Evolutionary conservation across 1,284 basidiomycete species (phyloP), one percentile per base, ranked within the genome.

Genomic region (Sporisorium reilianum): DNA sequence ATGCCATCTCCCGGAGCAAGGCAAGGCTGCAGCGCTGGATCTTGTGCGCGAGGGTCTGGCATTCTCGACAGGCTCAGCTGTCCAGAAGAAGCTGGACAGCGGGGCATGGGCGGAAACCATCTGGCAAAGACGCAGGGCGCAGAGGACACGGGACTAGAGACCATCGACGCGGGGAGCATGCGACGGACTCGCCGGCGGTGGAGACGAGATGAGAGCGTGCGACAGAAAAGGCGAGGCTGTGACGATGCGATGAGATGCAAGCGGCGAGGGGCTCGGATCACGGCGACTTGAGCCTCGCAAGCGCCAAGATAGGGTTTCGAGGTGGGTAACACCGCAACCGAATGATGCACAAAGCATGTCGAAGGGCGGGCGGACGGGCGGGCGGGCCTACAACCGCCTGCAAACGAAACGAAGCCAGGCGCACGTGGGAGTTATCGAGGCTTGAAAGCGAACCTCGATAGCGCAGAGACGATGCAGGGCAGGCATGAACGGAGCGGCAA

Each of bases 301-400:
- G 26, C 12, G 44, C 22, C n/a, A n/a, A 45, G 44, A 45, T 45
- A 45, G 25, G 26, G 44, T 45, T 41, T 26, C n/a, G 25, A 26
- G 25, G 23, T 6, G 11, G 25, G 25, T 26, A 16, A 25, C 44
- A 14, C 20, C 16, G 44, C 44, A 45, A 26, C 44, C 44, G 14
- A 26, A 45, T 5, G 16, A 45, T 45, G 44, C 44, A 45, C 44
- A 45, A 16, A 5, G 25, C 44, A 26, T 26, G 44, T 12, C 44
- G 44, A 25, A 45, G 23, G 44, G 16, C 23, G 25, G n/a, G n/a
- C n/a, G n/a, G n/a, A n/a, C n/a, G n/a, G n/a, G n/a, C n/a, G n/a
- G n/a, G n/a, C n/a, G n/a, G 44, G 22, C 41, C 23, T 38, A 38
- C 41, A 44, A 6, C 41, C 7, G 41, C 11, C 22, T 23, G 41